A percentile compares a stretch with the other conserved stretches of the same genome.
Conservation (phyloP, 2,329 filamentous ascomycete species). For the Neopestalotiopsis sp. region DNA sequence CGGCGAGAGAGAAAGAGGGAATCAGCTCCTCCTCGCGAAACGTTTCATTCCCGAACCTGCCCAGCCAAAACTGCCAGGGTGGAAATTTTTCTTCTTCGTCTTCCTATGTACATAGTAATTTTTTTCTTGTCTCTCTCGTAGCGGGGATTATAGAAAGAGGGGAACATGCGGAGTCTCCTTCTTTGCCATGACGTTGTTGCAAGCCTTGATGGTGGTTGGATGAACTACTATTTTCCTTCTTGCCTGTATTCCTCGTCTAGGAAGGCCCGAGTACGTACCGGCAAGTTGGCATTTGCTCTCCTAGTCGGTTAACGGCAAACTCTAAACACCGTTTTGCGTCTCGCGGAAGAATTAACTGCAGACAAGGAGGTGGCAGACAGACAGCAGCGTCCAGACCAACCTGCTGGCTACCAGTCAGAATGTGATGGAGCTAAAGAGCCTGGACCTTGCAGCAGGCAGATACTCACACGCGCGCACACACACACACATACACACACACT, state of each 20-base stretch:
- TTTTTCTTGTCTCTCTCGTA: background rate
- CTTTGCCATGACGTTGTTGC: background rate
- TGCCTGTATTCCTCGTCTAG: too few species aligned
- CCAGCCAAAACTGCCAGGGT: background rate
- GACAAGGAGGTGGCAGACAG: background rate
- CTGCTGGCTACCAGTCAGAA: background rate
- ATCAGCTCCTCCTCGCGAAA: slow-evolving; percentile 7
- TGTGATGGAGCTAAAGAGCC: background rate
- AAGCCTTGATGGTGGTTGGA: background rate
- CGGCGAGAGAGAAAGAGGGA: background rate
- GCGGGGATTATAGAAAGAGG: background rate
- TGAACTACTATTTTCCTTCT: background rate
- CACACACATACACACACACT: background rate
- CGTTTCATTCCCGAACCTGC: background rate
- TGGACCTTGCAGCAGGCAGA: background rate
- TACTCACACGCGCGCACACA: background rate
- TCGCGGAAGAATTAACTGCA: too few species aligned
- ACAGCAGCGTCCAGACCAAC: background rate
- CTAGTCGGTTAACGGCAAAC: background rate
- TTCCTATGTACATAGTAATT: background rate
- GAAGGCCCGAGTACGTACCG: background rate
- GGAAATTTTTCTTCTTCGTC: background rate
- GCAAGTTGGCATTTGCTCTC: background rate
- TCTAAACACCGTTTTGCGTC: background rate
- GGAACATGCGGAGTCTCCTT: background rate